These are phyloP conservation scores for Yamadazyma ubonensis DNA, from an alignment of 805 yeast species.

Conservation along the genomic window DNA sequence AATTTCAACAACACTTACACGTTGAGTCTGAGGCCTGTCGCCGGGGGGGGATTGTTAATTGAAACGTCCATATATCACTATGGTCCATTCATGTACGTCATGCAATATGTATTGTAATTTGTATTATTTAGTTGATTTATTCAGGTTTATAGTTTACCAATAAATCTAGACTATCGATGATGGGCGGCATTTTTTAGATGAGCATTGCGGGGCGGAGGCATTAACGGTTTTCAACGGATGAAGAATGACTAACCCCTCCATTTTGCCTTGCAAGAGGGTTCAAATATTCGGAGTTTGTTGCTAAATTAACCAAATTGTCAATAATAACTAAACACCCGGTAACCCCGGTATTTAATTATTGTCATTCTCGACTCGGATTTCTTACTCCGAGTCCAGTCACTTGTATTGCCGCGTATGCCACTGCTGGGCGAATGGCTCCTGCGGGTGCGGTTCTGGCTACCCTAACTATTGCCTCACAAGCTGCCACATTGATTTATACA, in stretches of 20 bases:
- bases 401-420: slow-evolving; percentile 4
- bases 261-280: not conserved
- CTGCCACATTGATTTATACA: too few species aligned
- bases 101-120: too few species aligned
- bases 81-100: too few species aligned
- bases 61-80: not conserved
- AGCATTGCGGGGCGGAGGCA: slow-evolving; percentile 4
- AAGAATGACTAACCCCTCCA: not conserved
- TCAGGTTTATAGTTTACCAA: too few species aligned
- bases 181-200: slow-evolving; percentile 2
- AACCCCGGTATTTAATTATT: not conserved
- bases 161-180: not conserved
- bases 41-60: not conserved
- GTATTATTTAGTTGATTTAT: too few species aligned
- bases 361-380: not conserved
- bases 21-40: not conserved
- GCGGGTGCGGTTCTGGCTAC: not conserved
- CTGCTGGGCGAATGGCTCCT: not conserved
- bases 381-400: not conserved
- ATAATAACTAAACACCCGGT: not conserved
- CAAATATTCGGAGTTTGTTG: slow-evolving; percentile 3
- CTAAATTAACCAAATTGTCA: not conserved
- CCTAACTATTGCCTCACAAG: not conserved
- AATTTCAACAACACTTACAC: not conserved
- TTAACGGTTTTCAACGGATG: not conserved